A percentile compares a stretch with the other conserved stretches of the same genome.
These are phyloP conservation scores for Gomphus bonarii DNA, from an alignment of 1,284 basidiomycete genomes.

Conservation along the genomic window DNA sequence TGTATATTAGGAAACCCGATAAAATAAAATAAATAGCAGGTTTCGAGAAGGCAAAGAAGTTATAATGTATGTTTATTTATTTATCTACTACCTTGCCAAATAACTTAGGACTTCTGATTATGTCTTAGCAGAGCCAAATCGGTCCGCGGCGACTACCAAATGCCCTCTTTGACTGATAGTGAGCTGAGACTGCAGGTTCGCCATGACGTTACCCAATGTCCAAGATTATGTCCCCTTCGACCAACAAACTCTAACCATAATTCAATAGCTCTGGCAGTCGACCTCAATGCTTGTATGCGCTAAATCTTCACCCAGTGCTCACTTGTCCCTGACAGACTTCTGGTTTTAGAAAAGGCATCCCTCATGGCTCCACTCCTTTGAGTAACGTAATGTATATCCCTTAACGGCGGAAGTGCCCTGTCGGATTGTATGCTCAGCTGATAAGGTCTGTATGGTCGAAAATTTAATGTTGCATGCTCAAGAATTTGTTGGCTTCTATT, in stretches of 20 bases:
- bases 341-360: neutral
- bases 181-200: neutral
- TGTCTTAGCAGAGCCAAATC: too few species aligned
- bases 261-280: neutral
- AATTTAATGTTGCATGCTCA: neutral
- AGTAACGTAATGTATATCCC: neutral
- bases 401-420: neutral
- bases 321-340: too few species aligned
- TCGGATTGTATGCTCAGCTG: neutral
- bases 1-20: too few species aligned
- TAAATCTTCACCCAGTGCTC: too few species aligned
- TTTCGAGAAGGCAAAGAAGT: too few species aligned
- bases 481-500: neutral
- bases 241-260: neutral
- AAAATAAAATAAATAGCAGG: too few species aligned
- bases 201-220: neutral
- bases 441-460: neutral
- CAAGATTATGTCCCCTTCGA: neutral
- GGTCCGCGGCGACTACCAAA: too few species aligned
- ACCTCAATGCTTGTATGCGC: too few species aligned
- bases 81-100: too few species aligned
- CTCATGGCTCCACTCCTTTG: neutral
- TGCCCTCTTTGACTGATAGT: too few species aligned
- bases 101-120: too few species aligned
- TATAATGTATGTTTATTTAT: too few species aligned